phyloP scores from a whole-genome alignment of 306 rosid species.

The Ormosia emarginata region DNA sequence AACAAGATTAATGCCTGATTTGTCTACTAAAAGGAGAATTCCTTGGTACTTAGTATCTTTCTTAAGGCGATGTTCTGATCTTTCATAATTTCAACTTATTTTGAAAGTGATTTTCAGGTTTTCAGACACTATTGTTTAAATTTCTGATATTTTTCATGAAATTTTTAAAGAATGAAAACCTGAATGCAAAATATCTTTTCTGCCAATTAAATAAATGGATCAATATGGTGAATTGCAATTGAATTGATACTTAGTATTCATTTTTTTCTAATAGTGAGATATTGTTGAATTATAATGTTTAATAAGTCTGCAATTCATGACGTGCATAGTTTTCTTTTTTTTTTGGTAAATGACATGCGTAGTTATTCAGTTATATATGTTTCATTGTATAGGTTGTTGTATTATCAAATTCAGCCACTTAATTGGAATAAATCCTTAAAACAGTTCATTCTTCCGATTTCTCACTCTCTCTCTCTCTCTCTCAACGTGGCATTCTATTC shows the following conservation, averaged over 20 bases:
- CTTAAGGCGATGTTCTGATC: not conserved
- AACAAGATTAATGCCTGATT: slow-evolving; percentile 81
- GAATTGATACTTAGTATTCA: not conserved
- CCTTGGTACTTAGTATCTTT: slow-evolving; percentile 62
- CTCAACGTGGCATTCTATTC: not conserved
- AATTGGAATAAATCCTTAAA: not conserved
- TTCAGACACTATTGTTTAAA: not conserved
- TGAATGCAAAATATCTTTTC: not conserved
- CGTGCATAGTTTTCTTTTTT: not conserved
- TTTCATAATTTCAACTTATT: not conserved
- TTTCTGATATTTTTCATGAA: not conserved
- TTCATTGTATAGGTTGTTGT: not conserved
- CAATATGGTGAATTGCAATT: not conserved
- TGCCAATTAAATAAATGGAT: not conserved
- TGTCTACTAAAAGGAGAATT: slow-evolving; percentile 63
- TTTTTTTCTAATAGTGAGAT: not conserved
- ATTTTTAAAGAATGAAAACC: not conserved
- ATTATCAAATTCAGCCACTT: not conserved
- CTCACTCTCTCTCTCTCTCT: not conserved
- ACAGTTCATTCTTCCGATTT: not conserved
- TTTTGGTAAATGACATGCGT: not conserved
- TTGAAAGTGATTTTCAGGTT: not conserved
- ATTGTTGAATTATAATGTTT: not conserved
- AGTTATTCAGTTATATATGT: not conserved
- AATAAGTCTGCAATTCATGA: not conserved